Conservation (phyloP, 257 asterid species). For the Penstemon barbatus region DNA sequence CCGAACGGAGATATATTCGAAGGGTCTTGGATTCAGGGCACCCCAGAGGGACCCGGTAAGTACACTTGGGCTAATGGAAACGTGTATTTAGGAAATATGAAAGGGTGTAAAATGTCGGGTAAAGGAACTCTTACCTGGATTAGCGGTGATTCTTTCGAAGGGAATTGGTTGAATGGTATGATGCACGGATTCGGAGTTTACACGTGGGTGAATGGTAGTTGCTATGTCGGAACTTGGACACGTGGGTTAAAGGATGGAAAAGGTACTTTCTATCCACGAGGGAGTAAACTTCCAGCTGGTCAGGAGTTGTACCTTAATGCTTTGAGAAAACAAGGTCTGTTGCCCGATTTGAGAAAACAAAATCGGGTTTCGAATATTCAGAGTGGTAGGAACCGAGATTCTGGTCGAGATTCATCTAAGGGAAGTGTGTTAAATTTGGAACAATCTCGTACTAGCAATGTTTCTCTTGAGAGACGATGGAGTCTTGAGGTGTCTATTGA, state of each 20-base stretch:
- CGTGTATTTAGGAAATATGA: slow-evolving; percentile 82
- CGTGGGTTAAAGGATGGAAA: slow-evolving; percentile 90
- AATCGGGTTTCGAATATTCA: slow-evolving; percentile 78
- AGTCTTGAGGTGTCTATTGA: slow-evolving; percentile 92
- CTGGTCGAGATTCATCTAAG: slow-evolving; percentile 46
- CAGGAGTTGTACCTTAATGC: slow-evolving; percentile 80
- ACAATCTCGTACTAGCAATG: slow-evolving; percentile 55
- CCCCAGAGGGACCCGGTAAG: slow-evolving; percentile 93
- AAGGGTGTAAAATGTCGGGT: slow-evolving; percentile 84
- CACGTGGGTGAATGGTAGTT: slow-evolving; percentile 83
- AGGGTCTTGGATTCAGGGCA: slow-evolving; percentile 96
- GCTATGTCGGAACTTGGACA: slow-evolving; percentile 91
- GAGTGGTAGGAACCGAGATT: slow-evolving; percentile 48
- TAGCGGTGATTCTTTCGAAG: slow-evolving; percentile 81
- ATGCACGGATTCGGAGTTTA: slow-evolving; percentile 92
- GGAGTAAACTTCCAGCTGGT: slow-evolving; percentile 60
- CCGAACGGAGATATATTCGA: slow-evolving; percentile 79
- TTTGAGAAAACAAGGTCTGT: slow-evolving; percentile 76
- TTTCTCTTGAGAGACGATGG: slow-evolving; percentile 82
- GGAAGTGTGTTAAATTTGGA: slow-evolving; percentile 57
- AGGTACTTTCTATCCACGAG: slow-evolving; percentile 88
- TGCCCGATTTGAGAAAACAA: slow-evolving; percentile 74
- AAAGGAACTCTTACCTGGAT: slow-evolving; percentile 94
- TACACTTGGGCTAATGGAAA: slow-evolving; percentile 85
- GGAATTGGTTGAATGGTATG: slow-evolving; percentile 76